phyloP scores from a whole-genome alignment of 2,329 filamentous ascomycete genomes.

The Apiospora pterosperma region DNA sequence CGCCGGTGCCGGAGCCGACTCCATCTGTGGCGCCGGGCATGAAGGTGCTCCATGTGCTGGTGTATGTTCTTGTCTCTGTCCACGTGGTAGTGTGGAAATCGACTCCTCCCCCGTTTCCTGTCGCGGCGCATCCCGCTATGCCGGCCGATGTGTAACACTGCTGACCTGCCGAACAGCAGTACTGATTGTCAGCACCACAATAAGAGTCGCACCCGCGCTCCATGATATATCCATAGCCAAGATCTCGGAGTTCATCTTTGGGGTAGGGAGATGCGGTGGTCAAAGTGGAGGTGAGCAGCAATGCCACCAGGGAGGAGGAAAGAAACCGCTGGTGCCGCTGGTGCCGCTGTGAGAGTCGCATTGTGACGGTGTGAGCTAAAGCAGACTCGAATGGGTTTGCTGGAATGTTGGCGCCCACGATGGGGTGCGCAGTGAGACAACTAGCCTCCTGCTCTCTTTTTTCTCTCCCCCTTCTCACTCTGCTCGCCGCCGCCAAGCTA shows the following conservation, averaged over 20 bases:
- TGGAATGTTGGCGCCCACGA: slow-evolving; percentile 5
- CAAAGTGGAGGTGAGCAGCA: slow-evolving; percentile 31
- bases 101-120: slow-evolving; percentile 24
- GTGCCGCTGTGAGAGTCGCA: slow-evolving; percentile 28
- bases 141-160: slow-evolving; percentile 49
- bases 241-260: slow-evolving; percentile 44
- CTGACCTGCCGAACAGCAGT: slow-evolving; percentile 49
- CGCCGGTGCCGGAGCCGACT: slow-evolving; percentile 27
- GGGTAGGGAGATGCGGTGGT: slow-evolving; percentile 46
- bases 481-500: neutral
- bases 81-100: slow-evolving; percentile 53
- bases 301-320: slow-evolving; percentile 27
- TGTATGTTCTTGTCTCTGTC: slow-evolving; percentile 58
- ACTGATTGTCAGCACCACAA: slow-evolving; percentile 53
- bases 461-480: neutral
- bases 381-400: slow-evolving; percentile 5
- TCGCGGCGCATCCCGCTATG: slow-evolving; percentile 46
- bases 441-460: neutral
- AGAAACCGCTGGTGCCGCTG: slow-evolving; percentile 33
- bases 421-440: neutral
- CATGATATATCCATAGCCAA: slow-evolving; percentile 48
- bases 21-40: slow-evolving; percentile 42
- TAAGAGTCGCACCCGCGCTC: slow-evolving; percentile 46
- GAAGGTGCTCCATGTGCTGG: slow-evolving; percentile 54
- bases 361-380: slow-evolving; percentile 19